Conservation (phyloP, 1,284 basidiomycete species). For the Ustilago tritici region DNA sequence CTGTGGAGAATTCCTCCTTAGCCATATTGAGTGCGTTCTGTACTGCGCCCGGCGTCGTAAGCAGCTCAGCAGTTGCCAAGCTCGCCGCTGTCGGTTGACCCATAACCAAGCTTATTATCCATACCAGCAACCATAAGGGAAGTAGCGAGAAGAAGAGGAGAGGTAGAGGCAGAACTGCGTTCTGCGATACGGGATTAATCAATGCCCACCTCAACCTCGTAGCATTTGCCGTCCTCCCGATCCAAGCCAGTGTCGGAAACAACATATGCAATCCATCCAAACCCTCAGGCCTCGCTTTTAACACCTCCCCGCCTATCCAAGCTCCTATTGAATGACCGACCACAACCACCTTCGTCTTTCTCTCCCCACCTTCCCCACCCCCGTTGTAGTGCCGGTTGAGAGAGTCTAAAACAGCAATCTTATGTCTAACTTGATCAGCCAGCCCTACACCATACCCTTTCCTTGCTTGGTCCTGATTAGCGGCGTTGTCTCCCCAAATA, state of each 20-base stretch:
- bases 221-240: constrained; percentile 56
- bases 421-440: constrained; percentile 55
- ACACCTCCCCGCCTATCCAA: constrained; percentile 50
- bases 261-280: constrained; percentile 54
- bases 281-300: constrained; percentile 31
- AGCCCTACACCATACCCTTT: constrained; percentile 41
- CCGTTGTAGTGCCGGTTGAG: constrained; percentile 30
- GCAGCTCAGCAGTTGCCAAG: constrained; percentile 46
- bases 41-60: constrained; percentile 46
- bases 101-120: constrained; percentile 37
- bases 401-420: constrained; percentile 48
- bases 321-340: constrained; percentile 58
- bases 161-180: constrained; percentile 32
- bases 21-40: constrained; percentile 55
- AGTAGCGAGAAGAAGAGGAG: constrained; percentile 50
- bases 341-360: constrained; percentile 45
- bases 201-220: constrained; percentile 22
- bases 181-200: constrained; percentile 21
- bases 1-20: constrained; percentile 48
- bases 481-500: constrained; percentile 26
- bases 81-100: constrained; percentile 28
- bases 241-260: constrained; percentile 58
- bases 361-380: neutral
- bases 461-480: constrained; percentile 20
- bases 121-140: constrained; percentile 39